phyloP scores from a whole-genome alignment of 2,329 filamentous ascomycete species.

The Aspergillus sp. region DNA sequence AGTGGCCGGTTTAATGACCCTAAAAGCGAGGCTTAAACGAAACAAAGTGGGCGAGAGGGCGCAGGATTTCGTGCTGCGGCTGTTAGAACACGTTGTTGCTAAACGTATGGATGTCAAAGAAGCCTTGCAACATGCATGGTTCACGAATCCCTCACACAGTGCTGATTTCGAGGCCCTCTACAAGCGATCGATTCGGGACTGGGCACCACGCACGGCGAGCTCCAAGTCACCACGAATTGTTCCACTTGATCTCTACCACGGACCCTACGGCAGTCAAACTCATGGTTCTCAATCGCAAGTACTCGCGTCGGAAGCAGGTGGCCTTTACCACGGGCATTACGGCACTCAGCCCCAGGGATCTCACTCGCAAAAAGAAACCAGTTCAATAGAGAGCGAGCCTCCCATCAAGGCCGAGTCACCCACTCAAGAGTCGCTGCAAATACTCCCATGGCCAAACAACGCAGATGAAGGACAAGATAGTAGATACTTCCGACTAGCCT shows the following conservation, averaged over 20 bases:
- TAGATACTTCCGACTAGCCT: slow-evolving; percentile 10
- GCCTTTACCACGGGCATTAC: neutral
- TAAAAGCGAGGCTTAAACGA: slow-evolving; percentile 53
- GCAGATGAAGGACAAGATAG: neutral
- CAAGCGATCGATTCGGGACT: slow-evolving; percentile 52
- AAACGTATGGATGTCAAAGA: slow-evolving; percentile 57
- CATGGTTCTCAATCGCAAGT: neutral
- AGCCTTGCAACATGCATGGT: slow-evolving; percentile 61
- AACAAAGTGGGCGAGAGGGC: slow-evolving; percentile 46
- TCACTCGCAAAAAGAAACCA: neutral
- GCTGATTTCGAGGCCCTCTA: slow-evolving; percentile 57
- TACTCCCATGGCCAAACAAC: neutral
- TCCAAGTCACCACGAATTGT: slow-evolving; percentile 18
- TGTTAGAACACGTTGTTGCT: slow-evolving; percentile 56
- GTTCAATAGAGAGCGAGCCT: neutral
- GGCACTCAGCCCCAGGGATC: neutral
- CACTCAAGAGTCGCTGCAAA: neutral
- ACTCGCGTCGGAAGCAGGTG: no score
- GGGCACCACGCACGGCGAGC: slow-evolving; percentile 48
- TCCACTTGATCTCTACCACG: slow-evolving; percentile 13
- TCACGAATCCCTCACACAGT: slow-evolving; percentile 55
- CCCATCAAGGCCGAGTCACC: neutral
- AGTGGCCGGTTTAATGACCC: slow-evolving; percentile 47
- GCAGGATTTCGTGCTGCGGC: slow-evolving; percentile 58
- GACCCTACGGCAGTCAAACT: neutral